phyloP scores from a whole-genome alignment of 441 rosid genomes.

The Adansonia rubrostipa region DNA sequence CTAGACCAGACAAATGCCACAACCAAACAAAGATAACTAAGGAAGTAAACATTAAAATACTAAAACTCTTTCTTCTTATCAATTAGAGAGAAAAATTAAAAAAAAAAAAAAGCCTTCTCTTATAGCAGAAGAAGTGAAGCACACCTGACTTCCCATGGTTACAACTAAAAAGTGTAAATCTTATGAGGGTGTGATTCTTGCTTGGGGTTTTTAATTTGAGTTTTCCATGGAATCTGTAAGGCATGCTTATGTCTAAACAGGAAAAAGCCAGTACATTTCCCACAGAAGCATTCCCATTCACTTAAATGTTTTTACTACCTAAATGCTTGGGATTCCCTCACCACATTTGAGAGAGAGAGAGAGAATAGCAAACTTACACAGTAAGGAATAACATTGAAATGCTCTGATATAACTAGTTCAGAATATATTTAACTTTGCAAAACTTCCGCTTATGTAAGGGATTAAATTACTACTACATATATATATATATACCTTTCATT shows the following conservation, averaged over 20 bases:
- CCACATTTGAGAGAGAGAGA: not conserved
- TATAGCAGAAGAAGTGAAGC: not conserved
- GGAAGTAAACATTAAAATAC: not conserved
- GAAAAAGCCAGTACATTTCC: not conserved
- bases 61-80: not conserved
- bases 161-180: constrained; percentile 4
- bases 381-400: constrained; percentile 8
- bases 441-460: not conserved
- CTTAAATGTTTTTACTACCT: not conserved
- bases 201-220: not conserved
- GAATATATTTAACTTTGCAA: not conserved
- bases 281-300: not conserved
- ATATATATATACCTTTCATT: not conserved
- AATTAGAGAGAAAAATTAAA: not conserved
- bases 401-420: not conserved
- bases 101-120: not conserved
- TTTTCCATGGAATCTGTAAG: not conserved
- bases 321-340: not conserved
- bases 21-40: not conserved
- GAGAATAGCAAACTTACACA: not conserved
- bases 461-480: not conserved
- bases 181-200: not conserved
- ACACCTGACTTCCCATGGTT: not conserved
- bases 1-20: constrained; percentile 43
- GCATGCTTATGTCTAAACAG: constrained; percentile 2